phyloP scores from a whole-genome alignment of 768 basidiomycete species.

The Phanerochaete sordida region DNA sequence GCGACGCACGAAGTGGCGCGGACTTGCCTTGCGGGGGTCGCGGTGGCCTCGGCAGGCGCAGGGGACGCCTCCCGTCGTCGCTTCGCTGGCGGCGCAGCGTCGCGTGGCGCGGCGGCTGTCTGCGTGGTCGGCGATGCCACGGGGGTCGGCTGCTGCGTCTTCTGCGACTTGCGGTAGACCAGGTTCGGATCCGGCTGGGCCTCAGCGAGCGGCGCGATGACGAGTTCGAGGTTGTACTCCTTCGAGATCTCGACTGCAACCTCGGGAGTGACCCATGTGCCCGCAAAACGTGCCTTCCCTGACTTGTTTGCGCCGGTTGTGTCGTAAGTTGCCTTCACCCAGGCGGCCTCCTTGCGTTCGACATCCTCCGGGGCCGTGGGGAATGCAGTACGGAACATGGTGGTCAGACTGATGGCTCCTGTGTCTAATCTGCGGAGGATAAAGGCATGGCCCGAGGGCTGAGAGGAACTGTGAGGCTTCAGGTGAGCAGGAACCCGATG shows the following conservation, averaged over 20 bases:
- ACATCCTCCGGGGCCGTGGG: constrained; percentile 73
- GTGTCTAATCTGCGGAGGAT: constrained; percentile 94
- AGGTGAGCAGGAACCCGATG: neutral
- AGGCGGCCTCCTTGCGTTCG: constrained; percentile 76
- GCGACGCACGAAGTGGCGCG: constrained; percentile 23
- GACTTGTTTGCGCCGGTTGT: constrained; percentile 64
- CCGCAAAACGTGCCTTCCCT: constrained; percentile 74
- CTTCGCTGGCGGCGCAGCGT: constrained; percentile 50
- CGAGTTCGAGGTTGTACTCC: constrained; percentile 56
- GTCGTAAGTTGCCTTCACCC: constrained; percentile 81
- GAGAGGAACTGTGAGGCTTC: constrained; percentile 13
- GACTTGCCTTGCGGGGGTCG: constrained; percentile 10
- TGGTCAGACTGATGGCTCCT: constrained; percentile 86
- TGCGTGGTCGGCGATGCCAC: constrained; percentile 33
- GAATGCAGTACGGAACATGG: constrained; percentile 96
- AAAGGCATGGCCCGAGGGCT: constrained; percentile 85
- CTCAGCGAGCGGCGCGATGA: constrained; percentile 63
- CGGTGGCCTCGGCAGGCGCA: constrained; percentile 22
- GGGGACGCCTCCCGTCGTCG: constrained; percentile 63
- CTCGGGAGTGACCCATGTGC: constrained; percentile 75
- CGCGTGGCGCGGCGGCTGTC: constrained; percentile 30
- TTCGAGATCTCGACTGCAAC: constrained; percentile 67
- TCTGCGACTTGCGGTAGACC: constrained; percentile 72
- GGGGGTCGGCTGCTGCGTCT: constrained; percentile 30
- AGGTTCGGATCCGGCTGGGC: constrained; percentile 76